Base-by-base conservation (phyloP, 345 rosid species). In the Combretum micranthum region DNA sequence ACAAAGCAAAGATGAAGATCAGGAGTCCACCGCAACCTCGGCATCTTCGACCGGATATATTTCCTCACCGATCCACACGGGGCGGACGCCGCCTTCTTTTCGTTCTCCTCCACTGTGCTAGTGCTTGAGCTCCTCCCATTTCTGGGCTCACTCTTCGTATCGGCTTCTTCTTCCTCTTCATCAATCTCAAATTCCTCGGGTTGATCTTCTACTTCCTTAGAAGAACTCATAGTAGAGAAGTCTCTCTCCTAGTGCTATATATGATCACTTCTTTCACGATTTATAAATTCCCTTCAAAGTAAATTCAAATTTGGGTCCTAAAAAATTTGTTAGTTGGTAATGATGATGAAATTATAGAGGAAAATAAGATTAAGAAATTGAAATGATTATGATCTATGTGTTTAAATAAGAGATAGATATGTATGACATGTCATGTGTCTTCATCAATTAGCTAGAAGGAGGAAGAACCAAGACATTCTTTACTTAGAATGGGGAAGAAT, bases 1-100 rank as follows among this genome's bases (percentile, higher is more conserved):
- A 78, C 68, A 78, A 87, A 87, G 75, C 88, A 70, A 59, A 82
- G 79, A 78, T 87, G 95, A 48, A 87, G 95, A 73, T 84, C 95
- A 11, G 91, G 85, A 26, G 91, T 80, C 95, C 95, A 87, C 59
- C 91, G 73, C 19, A 87, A 79, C 69, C 95, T 74, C 0, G 91
- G 85, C 66, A 75, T 68, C 83, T 77, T 84, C 11, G 91, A 87
- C 26, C 95, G 83, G 52, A 64, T 72, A 65, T 86, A 83, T 32
- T 73, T 83, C 70, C 97, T 66, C 18, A 81, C 81, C 46, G 89
- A 80, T 80, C 95, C 85, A 21, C 10, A 5, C 62, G 68, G n/a
- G 49, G 53, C 43, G 2, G 50, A 15, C 1, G 14, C 21, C 19
- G 16, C 25, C 53, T 65, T 52, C 44, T 58, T 57, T 45, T 53